Evolutionary conservation across 352 stramenopile genomes (phyloP).

Genomic region (Paralagenidium karlingii): DNA sequence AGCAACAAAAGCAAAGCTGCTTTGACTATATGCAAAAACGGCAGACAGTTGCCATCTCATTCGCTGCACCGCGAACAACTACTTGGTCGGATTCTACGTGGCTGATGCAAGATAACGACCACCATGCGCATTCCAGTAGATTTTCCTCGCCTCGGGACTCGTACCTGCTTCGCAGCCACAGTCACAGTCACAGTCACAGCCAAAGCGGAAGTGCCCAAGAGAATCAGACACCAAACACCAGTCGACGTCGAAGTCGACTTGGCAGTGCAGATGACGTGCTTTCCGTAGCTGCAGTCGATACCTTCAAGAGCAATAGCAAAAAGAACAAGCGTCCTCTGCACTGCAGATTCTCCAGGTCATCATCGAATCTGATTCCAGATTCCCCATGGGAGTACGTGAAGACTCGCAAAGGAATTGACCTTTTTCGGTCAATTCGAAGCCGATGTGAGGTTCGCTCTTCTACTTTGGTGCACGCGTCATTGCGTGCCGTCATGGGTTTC

Average conservation of each 20-base stretch:
- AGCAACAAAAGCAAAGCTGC: constrained; percentile 60
- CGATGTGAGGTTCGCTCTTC: constrained; percentile 60
- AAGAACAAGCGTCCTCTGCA: background rate
- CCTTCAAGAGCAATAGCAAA: background rate
- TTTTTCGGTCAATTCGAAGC: constrained; percentile 55
- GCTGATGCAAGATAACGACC: background rate
- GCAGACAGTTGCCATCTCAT: constrained; percentile 57
- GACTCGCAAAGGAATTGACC: constrained; percentile 51
- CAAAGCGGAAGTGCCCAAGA: background rate
- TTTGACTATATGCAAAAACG: constrained; percentile 74
- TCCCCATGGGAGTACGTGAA: constrained; percentile 54
- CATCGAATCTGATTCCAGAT: background rate
- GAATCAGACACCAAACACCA: background rate
- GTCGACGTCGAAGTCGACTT: constrained; percentile 2
- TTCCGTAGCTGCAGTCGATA: background rate
- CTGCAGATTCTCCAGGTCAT: too few species aligned
- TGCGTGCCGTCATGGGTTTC: constrained; percentile 75
- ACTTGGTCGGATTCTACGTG: too few species aligned
- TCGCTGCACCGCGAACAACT: constrained; percentile 14
- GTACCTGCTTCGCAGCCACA: too few species aligned
- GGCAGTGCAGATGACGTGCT: constrained; percentile 1
- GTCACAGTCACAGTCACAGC: constrained; percentile 3
- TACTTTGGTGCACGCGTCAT: constrained; percentile 60
- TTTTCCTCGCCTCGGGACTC: too few species aligned
- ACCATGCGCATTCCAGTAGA: constrained; percentile 11